These are phyloP conservation scores for Magnaporthiopsis poae DNA, from an alignment of 2,329 filamentous ascomycete species.

Conservation along the genomic window DNA sequence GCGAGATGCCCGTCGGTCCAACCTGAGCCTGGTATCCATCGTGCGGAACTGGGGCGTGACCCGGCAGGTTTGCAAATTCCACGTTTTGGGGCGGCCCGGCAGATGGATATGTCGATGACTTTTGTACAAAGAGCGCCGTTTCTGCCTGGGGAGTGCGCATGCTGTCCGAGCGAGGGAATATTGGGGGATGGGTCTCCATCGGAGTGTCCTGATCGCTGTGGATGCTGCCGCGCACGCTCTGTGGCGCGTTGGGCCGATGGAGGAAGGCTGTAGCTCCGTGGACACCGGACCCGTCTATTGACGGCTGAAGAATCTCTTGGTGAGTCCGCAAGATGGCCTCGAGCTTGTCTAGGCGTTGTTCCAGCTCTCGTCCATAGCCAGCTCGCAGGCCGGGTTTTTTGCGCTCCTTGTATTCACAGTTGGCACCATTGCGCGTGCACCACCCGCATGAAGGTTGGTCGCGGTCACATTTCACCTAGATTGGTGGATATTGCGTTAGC, in stretches of 20 bases:
- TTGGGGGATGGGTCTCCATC: slow-evolving; percentile 29
- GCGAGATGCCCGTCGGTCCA: slow-evolving; percentile 4
- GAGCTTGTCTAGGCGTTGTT: slow-evolving; percentile 60
- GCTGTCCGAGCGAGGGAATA: slow-evolving; percentile 40
- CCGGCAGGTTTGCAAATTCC: slow-evolving; percentile 38
- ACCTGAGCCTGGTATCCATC: slow-evolving; percentile 39
- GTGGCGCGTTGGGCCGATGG: slow-evolving; percentile 21
- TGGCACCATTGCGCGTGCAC: slow-evolving; percentile 53
- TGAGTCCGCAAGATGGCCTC: slow-evolving; percentile 58
- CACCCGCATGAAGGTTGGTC: slow-evolving; percentile 63
- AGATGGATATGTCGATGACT: slow-evolving; percentile 40
- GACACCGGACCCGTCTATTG: slow-evolving; percentile 29
- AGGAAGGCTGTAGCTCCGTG: slow-evolving; percentile 13
- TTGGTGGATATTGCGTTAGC: neutral
- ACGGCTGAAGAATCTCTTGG: slow-evolving; percentile 54
- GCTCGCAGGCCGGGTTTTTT: slow-evolving; percentile 58
- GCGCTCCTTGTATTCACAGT: slow-evolving; percentile 59
- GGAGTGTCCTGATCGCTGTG: slow-evolving; percentile 48
- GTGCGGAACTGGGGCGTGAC: slow-evolving; percentile 35
- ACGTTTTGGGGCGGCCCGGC: slow-evolving; percentile 30
- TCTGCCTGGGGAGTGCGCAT: slow-evolving; percentile 46
- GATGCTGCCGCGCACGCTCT: slow-evolving; percentile 39
- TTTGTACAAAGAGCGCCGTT: slow-evolving; percentile 52
- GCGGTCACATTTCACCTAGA: slow-evolving; percentile 63
- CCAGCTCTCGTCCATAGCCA: slow-evolving; percentile 62